Evolutionary conservation across 352 stramenopile species (phyloP).

Genomic region (Pythium dissotocum): DNA sequence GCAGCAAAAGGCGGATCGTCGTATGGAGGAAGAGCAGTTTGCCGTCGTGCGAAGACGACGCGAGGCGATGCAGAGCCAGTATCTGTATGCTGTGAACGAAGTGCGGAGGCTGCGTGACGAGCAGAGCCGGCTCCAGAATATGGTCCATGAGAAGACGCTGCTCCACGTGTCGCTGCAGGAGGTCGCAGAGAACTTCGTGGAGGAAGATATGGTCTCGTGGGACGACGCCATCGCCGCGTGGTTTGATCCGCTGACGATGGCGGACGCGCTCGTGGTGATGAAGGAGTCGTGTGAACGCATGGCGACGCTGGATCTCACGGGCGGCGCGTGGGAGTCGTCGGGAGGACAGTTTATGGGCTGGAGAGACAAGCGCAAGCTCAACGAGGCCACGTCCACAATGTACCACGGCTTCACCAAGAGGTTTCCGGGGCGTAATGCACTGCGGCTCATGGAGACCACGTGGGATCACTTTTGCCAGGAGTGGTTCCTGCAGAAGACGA

Average conservation of each 20-base stretch:
- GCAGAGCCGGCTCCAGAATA: slow-evolving; percentile 12
- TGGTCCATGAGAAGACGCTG: slow-evolving; percentile 20
- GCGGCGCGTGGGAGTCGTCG: slow-evolving; percentile 22
- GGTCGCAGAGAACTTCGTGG: slow-evolving; percentile 10
- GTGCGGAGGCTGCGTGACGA: slow-evolving; percentile 18
- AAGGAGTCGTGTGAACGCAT: slow-evolving; percentile 20
- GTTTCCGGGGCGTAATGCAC: slow-evolving; percentile 5
- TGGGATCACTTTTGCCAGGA: slow-evolving; percentile 21
- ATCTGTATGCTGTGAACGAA: slow-evolving; percentile 8
- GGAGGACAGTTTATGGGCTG: slow-evolving; percentile 28
- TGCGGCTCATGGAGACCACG: slow-evolving; percentile 19
- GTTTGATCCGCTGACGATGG: slow-evolving; percentile 17
- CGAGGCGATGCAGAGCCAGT: slow-evolving; percentile 10
- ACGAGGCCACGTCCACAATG: slow-evolving; percentile 22
- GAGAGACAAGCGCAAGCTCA: slow-evolving; percentile 26
- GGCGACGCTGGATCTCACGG: slow-evolving; percentile 14
- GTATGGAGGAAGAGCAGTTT: neutral
- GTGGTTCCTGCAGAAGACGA: slow-evolving; percentile 23
- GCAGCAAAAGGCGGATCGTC: neutral
- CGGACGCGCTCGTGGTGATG: slow-evolving; percentile 18
- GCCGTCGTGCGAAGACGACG: neutral
- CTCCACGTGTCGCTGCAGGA: slow-evolving; percentile 15
- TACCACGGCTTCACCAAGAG: slow-evolving; percentile 22
- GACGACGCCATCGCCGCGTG: slow-evolving; percentile 16
- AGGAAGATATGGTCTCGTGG: slow-evolving; percentile 23